phyloP scores from a whole-genome alignment of 495 filamentous ascomycete species.

The Hypoxylon perforatum region DNA sequence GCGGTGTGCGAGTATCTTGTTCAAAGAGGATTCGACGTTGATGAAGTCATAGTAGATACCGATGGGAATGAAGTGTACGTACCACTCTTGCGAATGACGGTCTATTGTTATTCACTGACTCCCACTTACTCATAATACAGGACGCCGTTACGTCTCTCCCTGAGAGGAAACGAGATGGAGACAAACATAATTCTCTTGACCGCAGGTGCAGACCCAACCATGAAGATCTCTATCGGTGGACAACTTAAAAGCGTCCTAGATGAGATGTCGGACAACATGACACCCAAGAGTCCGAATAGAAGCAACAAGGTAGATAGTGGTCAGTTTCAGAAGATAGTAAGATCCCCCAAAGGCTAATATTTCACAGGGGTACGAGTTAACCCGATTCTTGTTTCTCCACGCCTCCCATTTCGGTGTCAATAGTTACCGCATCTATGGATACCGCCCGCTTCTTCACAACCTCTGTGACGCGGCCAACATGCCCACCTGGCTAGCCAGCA shows the following conservation, averaged over 20 bases:
- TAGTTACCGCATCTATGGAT: slow-evolving; percentile 2
- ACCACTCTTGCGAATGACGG: background rate
- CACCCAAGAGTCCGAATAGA: background rate
- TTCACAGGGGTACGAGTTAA: slow-evolving; percentile 8
- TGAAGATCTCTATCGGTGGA: slow-evolving; percentile 1
- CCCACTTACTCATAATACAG: background rate
- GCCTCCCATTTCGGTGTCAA: slow-evolving; percentile 6
- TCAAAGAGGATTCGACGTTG: slow-evolving; percentile 9
- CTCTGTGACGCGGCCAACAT: slow-evolving; percentile 3
- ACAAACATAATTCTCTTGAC: slow-evolving; percentile 4
- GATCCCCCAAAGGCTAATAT: background rate
- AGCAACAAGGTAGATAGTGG: background rate
- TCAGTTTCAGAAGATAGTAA: background rate
- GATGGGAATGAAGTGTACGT: slow-evolving; percentile 3
- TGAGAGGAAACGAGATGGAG: slow-evolving; percentile 3
- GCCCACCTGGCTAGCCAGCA: slow-evolving; percentile 8
- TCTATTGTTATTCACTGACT: slow-evolving; percentile 1
- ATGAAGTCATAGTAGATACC: slow-evolving; percentile 15
- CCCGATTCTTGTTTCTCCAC: slow-evolving; percentile 1
- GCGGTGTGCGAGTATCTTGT: slow-evolving; percentile 7
- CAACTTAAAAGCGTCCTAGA: slow-evolving; percentile 4
- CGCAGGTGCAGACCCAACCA: slow-evolving; percentile 11
- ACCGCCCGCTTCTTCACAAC: slow-evolving; percentile 1
- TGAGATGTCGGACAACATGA: slow-evolving; percentile 6
- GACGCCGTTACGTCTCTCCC: slow-evolving; percentile 11